A percentile compares a stretch with the other conserved stretches of the same genome.
Evolutionary conservation across 2,329 filamentous ascomycete species (phyloP).

Genomic region (Paraphoma chrysanthemicola): DNA sequence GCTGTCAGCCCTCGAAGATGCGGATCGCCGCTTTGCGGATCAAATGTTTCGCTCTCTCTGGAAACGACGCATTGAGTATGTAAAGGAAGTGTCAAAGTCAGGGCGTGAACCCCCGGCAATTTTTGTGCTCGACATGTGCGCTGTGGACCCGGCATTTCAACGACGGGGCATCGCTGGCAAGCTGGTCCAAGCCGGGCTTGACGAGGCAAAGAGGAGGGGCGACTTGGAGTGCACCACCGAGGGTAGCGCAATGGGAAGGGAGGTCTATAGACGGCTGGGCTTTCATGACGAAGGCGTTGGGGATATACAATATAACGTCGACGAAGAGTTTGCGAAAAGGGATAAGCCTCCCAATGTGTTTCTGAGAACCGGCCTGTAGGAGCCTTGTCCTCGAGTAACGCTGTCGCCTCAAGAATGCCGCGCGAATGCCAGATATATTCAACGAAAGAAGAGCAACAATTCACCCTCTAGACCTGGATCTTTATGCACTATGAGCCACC

Average conservation of each 20-base stretch:
- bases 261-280: conserved; percentile 39
- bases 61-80: conserved; percentile 48
- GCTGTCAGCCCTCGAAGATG: conserved; percentile 49
- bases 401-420: too few relatives aligned
- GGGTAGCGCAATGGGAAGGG: conserved; percentile 44
- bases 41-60: conserved; percentile 57
- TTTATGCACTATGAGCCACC: background rate
- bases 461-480: too few relatives aligned
- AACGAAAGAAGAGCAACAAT: too few relatives aligned
- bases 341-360: conserved; percentile 45
- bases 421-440: too few relatives aligned
- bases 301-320: conserved; percentile 40
- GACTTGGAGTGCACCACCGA: conserved; percentile 46
- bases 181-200: conserved; percentile 42
- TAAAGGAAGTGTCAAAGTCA: conserved; percentile 30
- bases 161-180: conserved; percentile 49
- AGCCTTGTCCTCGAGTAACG: too few relatives aligned
- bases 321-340: conserved; percentile 41
- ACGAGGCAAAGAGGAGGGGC: conserved; percentile 43
- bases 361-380: conserved; percentile 35
- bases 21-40: conserved; percentile 55
- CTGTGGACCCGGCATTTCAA: conserved; percentile 62
- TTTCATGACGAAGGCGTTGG: conserved; percentile 41
- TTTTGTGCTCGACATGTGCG: conserved; percentile 55
- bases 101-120: conserved; percentile 51